Conservation (phyloP, 2,329 filamentous ascomycete genomes). For the Byssochlamys sp. region DNA sequence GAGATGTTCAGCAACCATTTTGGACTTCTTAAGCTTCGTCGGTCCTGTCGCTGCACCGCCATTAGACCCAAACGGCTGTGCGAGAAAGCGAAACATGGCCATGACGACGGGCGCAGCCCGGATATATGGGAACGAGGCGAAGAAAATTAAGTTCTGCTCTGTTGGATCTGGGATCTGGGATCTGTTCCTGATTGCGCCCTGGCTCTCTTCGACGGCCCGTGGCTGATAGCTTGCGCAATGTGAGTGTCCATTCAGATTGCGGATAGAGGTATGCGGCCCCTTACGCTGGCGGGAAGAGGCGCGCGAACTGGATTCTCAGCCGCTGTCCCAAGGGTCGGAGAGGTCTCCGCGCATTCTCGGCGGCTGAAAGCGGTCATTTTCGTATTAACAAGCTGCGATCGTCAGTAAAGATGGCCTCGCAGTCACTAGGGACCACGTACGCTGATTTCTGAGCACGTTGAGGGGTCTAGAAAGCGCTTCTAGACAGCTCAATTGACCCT, state of each 20-base stretch:
- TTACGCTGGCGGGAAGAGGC: not conserved
- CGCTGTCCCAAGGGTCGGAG: not conserved
- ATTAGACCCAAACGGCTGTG: not conserved
- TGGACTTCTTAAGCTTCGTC: not conserved
- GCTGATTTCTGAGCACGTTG: not conserved
- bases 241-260: not conserved
- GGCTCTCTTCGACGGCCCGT: not conserved
- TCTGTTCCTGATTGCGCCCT: not conserved
- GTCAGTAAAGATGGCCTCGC: not conserved
- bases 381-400: not conserved
- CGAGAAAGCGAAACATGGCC: not conserved
- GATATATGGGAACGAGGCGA: not conserved
- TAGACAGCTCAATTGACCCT: not conserved
- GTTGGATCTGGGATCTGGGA: not conserved
- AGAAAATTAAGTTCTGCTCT: not conserved
- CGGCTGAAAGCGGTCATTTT: not conserved
- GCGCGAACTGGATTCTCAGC: not conserved
- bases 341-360: not conserved
- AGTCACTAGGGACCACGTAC: not conserved
- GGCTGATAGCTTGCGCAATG: not conserved
- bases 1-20: conserved; percentile 40
- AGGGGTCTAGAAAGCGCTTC: not conserved
- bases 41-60: not conserved
- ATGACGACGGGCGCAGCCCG: not conserved
- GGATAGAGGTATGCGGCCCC: conserved; percentile 1